Evolutionary conservation across 2,329 filamentous ascomycete species (phyloP).

Genomic region (Penicillium italicum): DNA sequence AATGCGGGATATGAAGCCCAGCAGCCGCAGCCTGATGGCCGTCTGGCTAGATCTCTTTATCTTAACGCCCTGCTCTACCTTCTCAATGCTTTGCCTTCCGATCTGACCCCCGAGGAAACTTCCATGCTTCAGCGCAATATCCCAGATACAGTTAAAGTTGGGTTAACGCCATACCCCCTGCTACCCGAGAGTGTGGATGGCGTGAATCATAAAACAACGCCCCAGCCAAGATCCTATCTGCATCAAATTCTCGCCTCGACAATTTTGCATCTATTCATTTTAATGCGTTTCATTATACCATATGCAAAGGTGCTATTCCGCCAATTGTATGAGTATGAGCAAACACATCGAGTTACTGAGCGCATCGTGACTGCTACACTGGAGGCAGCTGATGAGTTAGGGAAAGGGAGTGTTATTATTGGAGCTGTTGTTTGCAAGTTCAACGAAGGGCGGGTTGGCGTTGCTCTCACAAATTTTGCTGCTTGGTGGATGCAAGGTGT

Average conservation of each 20-base stretch:
- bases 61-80: constrained; percentile 40
- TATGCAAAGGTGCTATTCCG: constrained; percentile 56
- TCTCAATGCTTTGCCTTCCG: constrained; percentile 34
- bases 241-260: constrained; percentile 56
- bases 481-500: constrained; percentile 63
- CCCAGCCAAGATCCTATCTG: constrained; percentile 47
- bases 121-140: constrained; percentile 28
- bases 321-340: constrained; percentile 59
- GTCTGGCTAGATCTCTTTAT: constrained; percentile 34
- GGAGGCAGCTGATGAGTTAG: constrained; percentile 52
- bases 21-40: constrained; percentile 29
- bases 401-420: constrained; percentile 51
- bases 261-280: constrained; percentile 58
- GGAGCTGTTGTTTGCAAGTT: constrained; percentile 57
- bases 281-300: constrained; percentile 59
- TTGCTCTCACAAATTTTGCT: constrained; percentile 53
- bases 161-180: constrained; percentile 7
- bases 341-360: constrained; percentile 62
- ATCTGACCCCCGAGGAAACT: constrained; percentile 31
- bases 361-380: constrained; percentile 53
- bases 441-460: constrained; percentile 63
- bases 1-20: constrained; percentile 37
- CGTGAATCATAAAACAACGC: background rate
- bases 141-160: constrained; percentile 21
- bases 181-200: background rate